Evolutionary conservation across 345 rosid genomes (phyloP).

Genomic region (Bruguiera sexangula): DNA sequence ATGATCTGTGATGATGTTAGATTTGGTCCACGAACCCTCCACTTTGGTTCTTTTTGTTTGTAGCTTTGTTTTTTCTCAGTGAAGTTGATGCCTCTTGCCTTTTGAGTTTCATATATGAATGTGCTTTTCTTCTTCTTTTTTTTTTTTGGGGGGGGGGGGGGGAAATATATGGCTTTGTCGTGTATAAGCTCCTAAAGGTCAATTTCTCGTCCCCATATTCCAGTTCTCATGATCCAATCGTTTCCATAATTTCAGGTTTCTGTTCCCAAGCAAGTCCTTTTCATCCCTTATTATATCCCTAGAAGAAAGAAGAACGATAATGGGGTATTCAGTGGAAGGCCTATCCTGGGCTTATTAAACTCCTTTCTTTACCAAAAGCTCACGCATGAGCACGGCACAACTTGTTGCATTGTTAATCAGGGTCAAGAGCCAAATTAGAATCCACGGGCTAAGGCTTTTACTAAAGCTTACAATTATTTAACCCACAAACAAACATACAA

Average conservation of each 20-base stretch:
- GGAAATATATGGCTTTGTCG: conserved; percentile 1
- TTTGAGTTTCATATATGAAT: conserved; percentile 6
- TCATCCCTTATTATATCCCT: not conserved
- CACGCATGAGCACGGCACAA: too few species aligned
- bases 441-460: conserved; percentile 1
- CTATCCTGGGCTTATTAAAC: not conserved
- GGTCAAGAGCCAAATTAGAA: conserved; percentile 2
- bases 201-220: not conserved
- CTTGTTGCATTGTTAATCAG: not conserved
- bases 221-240: conserved; percentile 3
- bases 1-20: not conserved
- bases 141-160: too few species aligned
- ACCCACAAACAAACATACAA: not conserved
- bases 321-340: not conserved
- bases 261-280: not conserved
- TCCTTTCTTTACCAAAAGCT: not conserved
- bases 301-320: not conserved
- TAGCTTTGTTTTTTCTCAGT: conserved; percentile 8
- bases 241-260: conserved; percentile 22
- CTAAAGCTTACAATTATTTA: not conserved
- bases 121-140: not conserved
- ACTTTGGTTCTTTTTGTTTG: conserved; percentile 5
- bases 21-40: not conserved
- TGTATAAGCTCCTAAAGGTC: conserved; percentile 16
- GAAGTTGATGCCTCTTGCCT: not conserved